Conservation (phyloP, 2,329 filamentous ascomycete species). For the Fusarium tanahbumbuense region DNA sequence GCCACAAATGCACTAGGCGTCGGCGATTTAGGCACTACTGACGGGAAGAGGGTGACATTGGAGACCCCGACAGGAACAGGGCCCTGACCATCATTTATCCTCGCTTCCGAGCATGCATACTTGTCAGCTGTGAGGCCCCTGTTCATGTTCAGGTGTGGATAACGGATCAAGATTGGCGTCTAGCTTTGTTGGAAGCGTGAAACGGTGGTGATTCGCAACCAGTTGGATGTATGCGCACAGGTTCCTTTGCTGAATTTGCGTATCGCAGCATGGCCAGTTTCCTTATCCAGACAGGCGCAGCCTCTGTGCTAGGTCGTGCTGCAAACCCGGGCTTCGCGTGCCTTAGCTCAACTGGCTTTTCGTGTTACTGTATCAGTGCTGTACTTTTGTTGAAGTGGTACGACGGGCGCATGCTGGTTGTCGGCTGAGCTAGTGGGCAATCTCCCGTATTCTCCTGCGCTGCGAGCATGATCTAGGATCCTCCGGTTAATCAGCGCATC, state of each 20-base stretch:
- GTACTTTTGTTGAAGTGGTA: neutral
- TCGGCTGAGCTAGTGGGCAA: slow-evolving; percentile 4
- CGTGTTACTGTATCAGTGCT: neutral
- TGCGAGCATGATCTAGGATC: neutral
- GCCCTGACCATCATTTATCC: slow-evolving; percentile 18
- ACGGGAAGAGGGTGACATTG: slow-evolving; percentile 22
- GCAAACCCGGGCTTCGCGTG: slow-evolving; percentile 28
- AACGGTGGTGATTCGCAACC: slow-evolving; percentile 25
- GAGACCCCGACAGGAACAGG: slow-evolving; percentile 8
- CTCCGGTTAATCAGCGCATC: neutral
- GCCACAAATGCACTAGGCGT: slow-evolving; percentile 9
- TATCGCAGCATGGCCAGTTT: slow-evolving; percentile 18
- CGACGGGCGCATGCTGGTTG: neutral
- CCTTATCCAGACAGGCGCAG: slow-evolving; percentile 39
- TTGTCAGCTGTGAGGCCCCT: slow-evolving; percentile 14
- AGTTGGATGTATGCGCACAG: slow-evolving; percentile 5
- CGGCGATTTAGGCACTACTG: slow-evolving; percentile 3
- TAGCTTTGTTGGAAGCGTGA: slow-evolving; percentile 4
- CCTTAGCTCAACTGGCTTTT: slow-evolving; percentile 11
- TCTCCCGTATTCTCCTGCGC: slow-evolving; percentile 5
- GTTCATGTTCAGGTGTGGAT: slow-evolving; percentile 17
- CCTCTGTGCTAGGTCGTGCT: slow-evolving; percentile 5
- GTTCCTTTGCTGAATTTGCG: slow-evolving; percentile 20
- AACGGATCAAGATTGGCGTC: slow-evolving; percentile 13
- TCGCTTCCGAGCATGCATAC: slow-evolving; percentile 21